These are phyloP conservation scores for Terfezia boudieri DNA, from an alignment of 495 filamentous ascomycete species.

Conservation along the genomic window DNA sequence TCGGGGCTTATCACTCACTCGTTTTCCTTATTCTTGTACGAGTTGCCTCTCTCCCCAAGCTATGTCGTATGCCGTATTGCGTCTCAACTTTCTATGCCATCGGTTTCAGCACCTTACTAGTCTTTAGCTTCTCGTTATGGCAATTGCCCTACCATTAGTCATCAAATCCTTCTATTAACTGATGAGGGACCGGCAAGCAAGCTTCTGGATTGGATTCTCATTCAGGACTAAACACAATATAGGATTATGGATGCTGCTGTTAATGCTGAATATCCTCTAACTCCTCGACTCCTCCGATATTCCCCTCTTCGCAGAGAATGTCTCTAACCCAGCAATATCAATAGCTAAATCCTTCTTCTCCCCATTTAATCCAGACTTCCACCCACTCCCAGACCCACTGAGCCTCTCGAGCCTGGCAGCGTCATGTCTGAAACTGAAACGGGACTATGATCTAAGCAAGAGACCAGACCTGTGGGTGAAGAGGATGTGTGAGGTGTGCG, in stretches of 20 bases:
- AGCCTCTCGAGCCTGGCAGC: slow-evolving; percentile 37
- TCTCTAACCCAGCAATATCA: slow-evolving; percentile 39
- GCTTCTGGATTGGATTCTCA: slow-evolving; percentile 58
- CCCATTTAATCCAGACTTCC: background rate
- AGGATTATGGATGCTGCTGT: slow-evolving; percentile 81
- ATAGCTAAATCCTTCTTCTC: slow-evolving; percentile 25
- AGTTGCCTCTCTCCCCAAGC: slow-evolving; percentile 65
- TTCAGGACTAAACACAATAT: slow-evolving; percentile 57
- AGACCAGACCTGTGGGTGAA: slow-evolving; percentile 27
- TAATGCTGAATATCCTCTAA: slow-evolving; percentile 54
- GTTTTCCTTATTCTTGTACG: slow-evolving; percentile 65
- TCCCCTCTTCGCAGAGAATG: slow-evolving; percentile 29
- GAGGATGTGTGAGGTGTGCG: slow-evolving; percentile 47
- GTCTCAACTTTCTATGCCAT: slow-evolving; percentile 89
- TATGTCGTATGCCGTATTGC: slow-evolving; percentile 94
- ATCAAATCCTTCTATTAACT: slow-evolving; percentile 54
- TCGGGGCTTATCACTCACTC: slow-evolving; percentile 64
- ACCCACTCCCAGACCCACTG: slow-evolving; percentile 34
- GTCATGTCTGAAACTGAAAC: slow-evolving; percentile 32
- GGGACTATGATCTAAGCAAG: slow-evolving; percentile 25
- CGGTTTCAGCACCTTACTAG: slow-evolving; percentile 88
- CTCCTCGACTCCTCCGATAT: slow-evolving; percentile 53
- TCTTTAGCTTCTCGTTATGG: slow-evolving; percentile 45
- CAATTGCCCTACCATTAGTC: slow-evolving; percentile 52
- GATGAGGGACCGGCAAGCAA: slow-evolving; percentile 69